A percentile compares a stretch with the other conserved stretches of the same genome.
phyloP scores from a whole-genome alignment of 495 filamentous ascomycete species.

The Penicillium pancosmium region DNA sequence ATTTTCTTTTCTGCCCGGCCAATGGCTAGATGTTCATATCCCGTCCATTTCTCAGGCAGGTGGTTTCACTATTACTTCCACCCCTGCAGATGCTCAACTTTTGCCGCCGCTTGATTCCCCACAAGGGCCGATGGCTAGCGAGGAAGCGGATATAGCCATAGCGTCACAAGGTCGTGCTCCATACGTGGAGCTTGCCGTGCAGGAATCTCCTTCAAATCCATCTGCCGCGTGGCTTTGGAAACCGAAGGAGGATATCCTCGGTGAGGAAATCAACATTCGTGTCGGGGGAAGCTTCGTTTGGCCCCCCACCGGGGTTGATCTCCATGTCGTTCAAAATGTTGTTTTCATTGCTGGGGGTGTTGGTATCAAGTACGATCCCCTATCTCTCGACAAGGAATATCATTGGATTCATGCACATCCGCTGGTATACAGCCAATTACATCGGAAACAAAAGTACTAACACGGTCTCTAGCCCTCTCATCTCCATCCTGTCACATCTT shows the following conservation, averaged over 20 bases:
- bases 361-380: constrained; percentile 67
- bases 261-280: constrained; percentile 61
- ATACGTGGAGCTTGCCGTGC: constrained; percentile 76
- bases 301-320: constrained; percentile 57
- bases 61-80: constrained; percentile 86
- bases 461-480: constrained; percentile 51
- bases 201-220: constrained; percentile 64
- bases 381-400: background rate
- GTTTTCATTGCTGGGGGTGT: constrained; percentile 83
- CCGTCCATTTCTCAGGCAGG: constrained; percentile 68
- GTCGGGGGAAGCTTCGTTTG: constrained; percentile 82
- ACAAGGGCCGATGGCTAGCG: constrained; percentile 20
- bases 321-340: constrained; percentile 50
- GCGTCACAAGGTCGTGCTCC: constrained; percentile 35
- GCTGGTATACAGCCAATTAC: background rate
- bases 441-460: background rate
- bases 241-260: constrained; percentile 53
- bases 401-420: background rate
- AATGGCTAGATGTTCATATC: constrained; percentile 87
- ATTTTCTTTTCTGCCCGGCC: constrained; percentile 72
- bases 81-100: constrained; percentile 52
- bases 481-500: constrained; percentile 57
- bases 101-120: constrained; percentile 32
- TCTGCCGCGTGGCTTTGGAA: constrained; percentile 79
- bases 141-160: constrained; percentile 25